Evolutionary conservation across 2,329 filamentous ascomycete species (phyloP), one percentile per base, ranked within the genome.

Genomic region (Xylaria sp.): DNA sequence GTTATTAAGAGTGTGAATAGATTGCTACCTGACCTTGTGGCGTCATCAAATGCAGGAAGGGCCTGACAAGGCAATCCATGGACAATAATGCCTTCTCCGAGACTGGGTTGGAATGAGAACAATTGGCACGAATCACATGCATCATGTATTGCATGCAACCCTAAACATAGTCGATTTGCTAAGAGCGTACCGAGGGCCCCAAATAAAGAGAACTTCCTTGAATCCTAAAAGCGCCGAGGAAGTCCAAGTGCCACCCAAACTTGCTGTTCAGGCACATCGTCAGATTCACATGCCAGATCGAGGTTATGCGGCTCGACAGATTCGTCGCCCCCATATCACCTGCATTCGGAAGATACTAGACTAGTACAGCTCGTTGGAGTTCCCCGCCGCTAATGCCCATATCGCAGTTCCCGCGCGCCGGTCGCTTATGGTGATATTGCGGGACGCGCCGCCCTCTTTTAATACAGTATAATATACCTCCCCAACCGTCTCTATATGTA

Each of bases 271-370:
- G 44, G 54, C 47, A 57, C 12, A 35, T 47, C 60, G 63, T 63
- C 54, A 53, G 58, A 68, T 72, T 75, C 74, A 71, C 72, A 75
- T 70, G 70, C 63, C 63, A 65, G 61, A 65, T 66, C 65, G 61
- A 60, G 48, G 53, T 51, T 60, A 66, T 50, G 63, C 57, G 37
- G 42, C 57, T 61, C 68, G 63, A 68, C 54, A 62, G 63, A 55
- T 69, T 69, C 65, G 64, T 74, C 32, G 32, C 2, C 40, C 71
- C 57, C 58, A 71, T 57, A 71, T 54, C 42, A 63, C 67, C 60
- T 72, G 73, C 74, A 75, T 69, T 65, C 70, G 72, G 72, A 70
- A 68, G 74, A 72, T 69, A n/a, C n/a, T n/a, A n/a, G n/a, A n/a
- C n/a, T n/a, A n/a, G n/a, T n/a, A 71, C 72, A 73, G 44, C 44